These are phyloP conservation scores for Cladophialophora yegresii DNA, from an alignment of 2,329 filamentous ascomycete species.

Conservation along the genomic window DNA sequence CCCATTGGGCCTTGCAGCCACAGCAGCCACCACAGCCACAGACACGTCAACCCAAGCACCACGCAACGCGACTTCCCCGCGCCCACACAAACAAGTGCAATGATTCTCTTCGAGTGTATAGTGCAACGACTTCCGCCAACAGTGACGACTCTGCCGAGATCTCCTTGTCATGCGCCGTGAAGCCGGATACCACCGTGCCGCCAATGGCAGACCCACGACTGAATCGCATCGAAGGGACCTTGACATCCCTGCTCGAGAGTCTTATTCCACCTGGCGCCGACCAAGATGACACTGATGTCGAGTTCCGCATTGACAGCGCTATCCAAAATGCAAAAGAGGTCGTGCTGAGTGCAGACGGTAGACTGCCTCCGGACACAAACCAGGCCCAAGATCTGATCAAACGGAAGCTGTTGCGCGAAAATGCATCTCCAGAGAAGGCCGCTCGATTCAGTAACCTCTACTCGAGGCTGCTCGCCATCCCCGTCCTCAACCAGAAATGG, in stretches of 20 bases:
- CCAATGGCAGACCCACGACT: constrained; percentile 56
- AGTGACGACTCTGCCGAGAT: neutral
- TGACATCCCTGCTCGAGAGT: constrained; percentile 75
- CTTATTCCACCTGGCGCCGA: constrained; percentile 66
- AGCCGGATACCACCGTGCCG: constrained; percentile 11
- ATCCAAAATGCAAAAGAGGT: constrained; percentile 54
- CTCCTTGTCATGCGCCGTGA: constrained; percentile 26
- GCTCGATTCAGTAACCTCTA: constrained; percentile 88
- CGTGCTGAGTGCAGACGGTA: constrained; percentile 43
- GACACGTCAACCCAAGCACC: constrained; percentile 10
- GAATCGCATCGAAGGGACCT: constrained; percentile 73
- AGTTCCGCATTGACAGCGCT: constrained; percentile 68
- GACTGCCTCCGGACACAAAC: constrained; percentile 61
- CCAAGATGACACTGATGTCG: constrained; percentile 67
- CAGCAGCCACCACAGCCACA: constrained; percentile 13
- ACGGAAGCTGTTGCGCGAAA: constrained; percentile 77
- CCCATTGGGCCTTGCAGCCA: constrained; percentile 6
- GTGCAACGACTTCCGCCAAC: neutral
- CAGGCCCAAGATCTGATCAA: constrained; percentile 93
- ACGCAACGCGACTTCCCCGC: constrained; percentile 4
- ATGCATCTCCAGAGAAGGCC: constrained; percentile 71
- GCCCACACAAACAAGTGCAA: neutral
- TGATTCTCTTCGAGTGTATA: neutral
- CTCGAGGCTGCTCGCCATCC: constrained; percentile 82
- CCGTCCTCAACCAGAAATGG: constrained; percentile 94